phyloP scores from a whole-genome alignment of 1,139 yeast species.

The Candida pseudoviswanathii region DNA sequence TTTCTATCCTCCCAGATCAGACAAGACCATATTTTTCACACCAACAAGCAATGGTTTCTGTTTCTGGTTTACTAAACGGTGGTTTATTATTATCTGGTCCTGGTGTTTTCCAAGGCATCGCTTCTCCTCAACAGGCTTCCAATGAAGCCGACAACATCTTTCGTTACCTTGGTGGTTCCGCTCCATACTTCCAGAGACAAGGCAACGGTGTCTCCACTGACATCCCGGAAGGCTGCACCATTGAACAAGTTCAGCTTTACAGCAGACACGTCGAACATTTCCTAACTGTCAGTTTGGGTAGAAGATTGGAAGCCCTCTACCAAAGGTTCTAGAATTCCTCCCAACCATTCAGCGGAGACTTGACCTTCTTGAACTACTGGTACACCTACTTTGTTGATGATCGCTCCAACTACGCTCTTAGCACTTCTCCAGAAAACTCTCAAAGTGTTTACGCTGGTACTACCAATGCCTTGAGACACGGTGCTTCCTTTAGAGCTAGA shows the following conservation, averaged over 20 bases:
- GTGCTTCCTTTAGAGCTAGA: constrained; percentile 34
- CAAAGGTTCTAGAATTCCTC: constrained; percentile 25
- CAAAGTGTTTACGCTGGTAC: constrained; percentile 33
- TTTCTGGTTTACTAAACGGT: constrained; percentile 32
- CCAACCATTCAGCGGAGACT: constrained; percentile 31
- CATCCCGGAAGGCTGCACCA: constrained; percentile 52
- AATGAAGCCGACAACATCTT: constrained; percentile 43
- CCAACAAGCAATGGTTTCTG: constrained; percentile 29
- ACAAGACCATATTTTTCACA: no score
- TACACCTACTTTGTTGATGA: constrained; percentile 35
- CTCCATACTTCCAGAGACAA: constrained; percentile 47
- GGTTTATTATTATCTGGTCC: constrained; percentile 35
- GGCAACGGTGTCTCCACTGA: constrained; percentile 52
- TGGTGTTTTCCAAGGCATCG: constrained; percentile 31
- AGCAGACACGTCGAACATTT: constrained; percentile 76
- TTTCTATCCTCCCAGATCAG: no score
- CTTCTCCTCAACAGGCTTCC: constrained; percentile 41
- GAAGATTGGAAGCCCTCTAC: constrained; percentile 19
- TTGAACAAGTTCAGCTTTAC: constrained; percentile 66
- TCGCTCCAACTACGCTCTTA: constrained; percentile 28
- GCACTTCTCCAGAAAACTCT: constrained; percentile 31
- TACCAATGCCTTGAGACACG: constrained; percentile 35
- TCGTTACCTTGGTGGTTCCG: constrained; percentile 48
- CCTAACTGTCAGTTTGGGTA: constrained; percentile 44
- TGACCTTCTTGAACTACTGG: constrained; percentile 31